Evolutionary conservation across 2,329 filamentous ascomycete genomes (phyloP), one percentile per base, ranked within the genome.

Genomic region (Dothistroma pini): DNA sequence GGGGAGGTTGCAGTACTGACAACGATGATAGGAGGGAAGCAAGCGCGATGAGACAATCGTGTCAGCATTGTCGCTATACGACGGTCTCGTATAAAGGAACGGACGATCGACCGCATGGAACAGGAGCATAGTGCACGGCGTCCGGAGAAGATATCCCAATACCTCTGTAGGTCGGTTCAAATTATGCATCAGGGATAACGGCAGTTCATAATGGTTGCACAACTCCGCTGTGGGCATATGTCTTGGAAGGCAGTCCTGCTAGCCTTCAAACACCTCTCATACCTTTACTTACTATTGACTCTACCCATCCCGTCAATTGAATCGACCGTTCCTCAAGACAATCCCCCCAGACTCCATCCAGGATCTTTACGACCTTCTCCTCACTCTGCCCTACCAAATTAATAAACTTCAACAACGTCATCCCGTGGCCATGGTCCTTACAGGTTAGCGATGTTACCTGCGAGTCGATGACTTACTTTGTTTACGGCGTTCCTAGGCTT

Each of bases 41-140:
- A 97, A 97, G 83, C 90, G 93, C 62, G 95, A 99, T 78, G 93
- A 97, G 81, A 99, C 95, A 10, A 99, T 99, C 74, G 95, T 99
- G 61, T 97, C 93, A 58, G 95, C 95, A 35, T 82, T 99, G 73
- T 97, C 93, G 60, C 83, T 99, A 67, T 99, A 99, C 73, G 95
- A 99, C 74, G 95, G 95, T 25, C 80, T 99, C 72, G 95, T 99
- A 57, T 74, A 58, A 64, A 41, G 6, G 4, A 50, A n/a, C 10
- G n/a, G 11, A 32, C 10, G 48, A 29, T 35, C 51, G 31, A 35
- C 31, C 7, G 51, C 25, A 21, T 32, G 29, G 25, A n/a, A 32
- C 31, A 53, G 25, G 31, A 21, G 51, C 31, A 53, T 53, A 35
- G 21, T 21, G 25, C 31, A 32, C 16, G 31, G 51, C 48, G 48